Conservation (phyloP, 1,284 basidiomycete genomes). For the Sporisorium exsertum region DNA sequence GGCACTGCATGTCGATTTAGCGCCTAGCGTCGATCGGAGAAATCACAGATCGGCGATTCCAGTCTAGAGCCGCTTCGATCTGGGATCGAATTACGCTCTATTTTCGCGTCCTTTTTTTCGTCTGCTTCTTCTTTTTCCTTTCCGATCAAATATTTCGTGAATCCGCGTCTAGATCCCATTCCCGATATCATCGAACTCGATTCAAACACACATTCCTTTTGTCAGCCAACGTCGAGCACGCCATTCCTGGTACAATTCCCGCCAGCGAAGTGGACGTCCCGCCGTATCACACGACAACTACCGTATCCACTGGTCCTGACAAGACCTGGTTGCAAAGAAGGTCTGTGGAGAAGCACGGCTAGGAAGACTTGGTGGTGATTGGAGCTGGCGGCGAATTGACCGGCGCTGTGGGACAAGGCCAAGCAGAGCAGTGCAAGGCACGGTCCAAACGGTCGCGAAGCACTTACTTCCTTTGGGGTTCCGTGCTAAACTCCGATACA, state of each 20-base stretch:
- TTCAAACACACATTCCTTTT: not conserved
- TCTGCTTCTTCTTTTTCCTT: too few species aligned
- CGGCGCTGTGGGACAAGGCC: not conserved
- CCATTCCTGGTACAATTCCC: not conserved
- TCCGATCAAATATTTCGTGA: too few species aligned
- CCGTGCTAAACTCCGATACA: not conserved
- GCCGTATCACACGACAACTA: not conserved
- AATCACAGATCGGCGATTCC: too few species aligned
- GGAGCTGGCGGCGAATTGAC: not conserved
- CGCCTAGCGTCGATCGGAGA: not conserved
- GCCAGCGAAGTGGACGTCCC: not conserved
- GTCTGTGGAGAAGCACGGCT: too few species aligned
- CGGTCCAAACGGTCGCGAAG: slow-evolving; percentile 1
- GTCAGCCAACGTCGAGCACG: slow-evolving; percentile 1
- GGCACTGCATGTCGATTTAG: not conserved
- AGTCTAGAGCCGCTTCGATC: too few species aligned
- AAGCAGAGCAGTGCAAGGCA: not conserved
- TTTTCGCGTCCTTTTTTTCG: too few species aligned
- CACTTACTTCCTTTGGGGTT: too few species aligned
- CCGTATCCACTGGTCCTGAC: not conserved
- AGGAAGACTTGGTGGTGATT: not conserved
- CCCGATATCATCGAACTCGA: too few species aligned
- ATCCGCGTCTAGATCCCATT: too few species aligned
- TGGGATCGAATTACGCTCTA: too few species aligned
- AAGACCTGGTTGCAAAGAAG: too few species aligned